These are phyloP conservation scores for Anisodus tanguticus DNA, from an alignment of 257 asterid genomes.

Conservation along the genomic window DNA sequence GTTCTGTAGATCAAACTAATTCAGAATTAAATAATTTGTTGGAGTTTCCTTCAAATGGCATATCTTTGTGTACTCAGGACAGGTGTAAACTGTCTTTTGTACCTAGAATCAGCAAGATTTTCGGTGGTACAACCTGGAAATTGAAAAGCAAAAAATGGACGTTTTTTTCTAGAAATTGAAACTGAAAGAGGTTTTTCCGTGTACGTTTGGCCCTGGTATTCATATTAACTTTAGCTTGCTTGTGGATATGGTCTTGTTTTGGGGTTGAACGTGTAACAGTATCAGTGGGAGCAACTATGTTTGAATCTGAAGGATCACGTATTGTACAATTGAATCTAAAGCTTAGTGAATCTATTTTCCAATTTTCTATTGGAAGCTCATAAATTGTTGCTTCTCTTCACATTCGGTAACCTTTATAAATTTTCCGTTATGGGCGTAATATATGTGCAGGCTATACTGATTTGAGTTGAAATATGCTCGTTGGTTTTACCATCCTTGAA, in stretches of 20 bases:
- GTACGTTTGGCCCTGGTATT: not conserved
- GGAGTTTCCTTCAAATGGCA: not conserved
- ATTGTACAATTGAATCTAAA: not conserved
- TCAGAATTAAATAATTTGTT: not conserved
- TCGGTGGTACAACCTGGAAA: not conserved
- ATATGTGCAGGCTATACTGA: not conserved
- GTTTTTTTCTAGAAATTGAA: not conserved
- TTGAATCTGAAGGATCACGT: not conserved
- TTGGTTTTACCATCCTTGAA: slow-evolving; percentile 4
- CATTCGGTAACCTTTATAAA: not conserved
- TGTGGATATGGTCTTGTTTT: not conserved
- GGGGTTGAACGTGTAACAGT: not conserved
- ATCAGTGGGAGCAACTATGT: not conserved
- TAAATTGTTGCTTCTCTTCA: not conserved
- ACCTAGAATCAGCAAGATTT: not conserved
- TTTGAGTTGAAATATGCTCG: not conserved
- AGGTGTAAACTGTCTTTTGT: not conserved
- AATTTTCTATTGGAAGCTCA: slow-evolving; percentile 16
- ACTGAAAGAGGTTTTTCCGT: not conserved
- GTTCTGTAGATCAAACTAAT: slow-evolving; percentile 12
- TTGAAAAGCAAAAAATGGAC: not conserved
- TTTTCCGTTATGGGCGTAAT: not conserved
- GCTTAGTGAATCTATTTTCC: not conserved
- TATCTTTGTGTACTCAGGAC: not conserved
- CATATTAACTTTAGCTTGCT: not conserved